Evolutionary conservation across 306 rosid species (phyloP).

Genomic region (Trifolium fragiferum): DNA sequence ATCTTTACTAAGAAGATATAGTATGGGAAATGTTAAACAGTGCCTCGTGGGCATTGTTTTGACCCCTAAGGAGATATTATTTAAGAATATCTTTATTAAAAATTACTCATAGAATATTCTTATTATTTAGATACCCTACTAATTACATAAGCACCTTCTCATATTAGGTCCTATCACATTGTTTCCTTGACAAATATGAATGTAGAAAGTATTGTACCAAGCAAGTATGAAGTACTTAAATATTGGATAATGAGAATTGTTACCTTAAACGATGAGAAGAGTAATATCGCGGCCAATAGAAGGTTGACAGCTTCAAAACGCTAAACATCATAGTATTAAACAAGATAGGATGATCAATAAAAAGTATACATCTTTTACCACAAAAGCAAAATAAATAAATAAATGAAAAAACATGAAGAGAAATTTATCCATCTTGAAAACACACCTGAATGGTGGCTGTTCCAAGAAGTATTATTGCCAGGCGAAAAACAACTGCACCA

Average conservation of each 20-base stretch:
- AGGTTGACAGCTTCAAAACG: slow-evolving; percentile 91
- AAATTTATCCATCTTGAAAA: slow-evolving; percentile 26
- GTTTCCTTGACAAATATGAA: slow-evolving; percentile 34
- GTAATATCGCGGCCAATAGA: slow-evolving; percentile 77
- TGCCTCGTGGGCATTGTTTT: too few species aligned
- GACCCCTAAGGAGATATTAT: too few species aligned
- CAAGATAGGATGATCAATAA: slow-evolving; percentile 38
- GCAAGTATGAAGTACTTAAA: slow-evolving; percentile 25
- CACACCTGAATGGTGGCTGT: slow-evolving; percentile 82
- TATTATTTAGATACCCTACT: too few species aligned
- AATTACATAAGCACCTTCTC: too few species aligned
- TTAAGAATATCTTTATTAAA: too few species aligned
- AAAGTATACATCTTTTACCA: slow-evolving; percentile 15
- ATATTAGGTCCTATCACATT: too few species aligned
- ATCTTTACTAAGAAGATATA: too few species aligned
- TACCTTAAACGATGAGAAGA: slow-evolving; percentile 89
- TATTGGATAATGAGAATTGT: slow-evolving; percentile 30
- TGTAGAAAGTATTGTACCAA: neutral
- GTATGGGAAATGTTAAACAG: too few species aligned
- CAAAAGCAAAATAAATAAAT: neutral
- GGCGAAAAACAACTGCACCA: slow-evolving; percentile 85
- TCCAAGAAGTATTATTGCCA: slow-evolving; percentile 80
- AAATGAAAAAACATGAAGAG: slow-evolving; percentile 17
- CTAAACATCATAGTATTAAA: slow-evolving; percentile 51
- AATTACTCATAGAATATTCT: too few species aligned